phyloP scores from a whole-genome alignment of 2,329 filamentous ascomycete genomes.

The Cladobotryum mycophilum region DNA sequence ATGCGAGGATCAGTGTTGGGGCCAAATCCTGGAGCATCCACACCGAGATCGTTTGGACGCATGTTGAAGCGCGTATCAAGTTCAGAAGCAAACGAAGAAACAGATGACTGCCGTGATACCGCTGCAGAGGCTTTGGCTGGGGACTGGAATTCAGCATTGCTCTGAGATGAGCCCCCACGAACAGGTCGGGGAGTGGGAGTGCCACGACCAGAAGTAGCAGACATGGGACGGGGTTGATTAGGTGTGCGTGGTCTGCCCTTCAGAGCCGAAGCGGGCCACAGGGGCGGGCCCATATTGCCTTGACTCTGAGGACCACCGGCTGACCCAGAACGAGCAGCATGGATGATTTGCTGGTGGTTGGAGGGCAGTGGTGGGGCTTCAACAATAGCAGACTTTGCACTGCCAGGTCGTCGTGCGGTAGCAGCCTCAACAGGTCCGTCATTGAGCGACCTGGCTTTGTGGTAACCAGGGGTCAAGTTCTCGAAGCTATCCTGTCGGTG shows the following conservation, averaged over 20 bases:
- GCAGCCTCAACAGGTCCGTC: conserved; percentile 32
- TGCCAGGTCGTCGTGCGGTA: conserved; percentile 55
- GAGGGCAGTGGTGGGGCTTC: conserved; percentile 65
- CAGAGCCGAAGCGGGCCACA: conserved; percentile 69
- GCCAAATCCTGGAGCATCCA: conserved; percentile 54
- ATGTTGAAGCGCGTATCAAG: conserved; percentile 87
- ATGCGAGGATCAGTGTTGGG: conserved; percentile 85
- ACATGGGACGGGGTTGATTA: conserved; percentile 39
- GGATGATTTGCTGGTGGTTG: conserved; percentile 80
- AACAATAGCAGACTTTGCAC: conserved; percentile 43
- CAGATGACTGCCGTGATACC: conserved; percentile 59
- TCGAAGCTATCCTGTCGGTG: conserved; percentile 44
- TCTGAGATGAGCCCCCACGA: conserved; percentile 42
- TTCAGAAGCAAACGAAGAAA: conserved; percentile 94
- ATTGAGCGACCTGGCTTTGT: conserved; percentile 33
- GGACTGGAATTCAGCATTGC: conserved; percentile 42
- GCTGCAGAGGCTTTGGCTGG: conserved; percentile 32
- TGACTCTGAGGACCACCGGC: conserved; percentile 30
- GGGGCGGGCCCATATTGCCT: conserved; percentile 73
- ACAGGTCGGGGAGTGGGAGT: conserved; percentile 51
- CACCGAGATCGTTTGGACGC: conserved; percentile 47
- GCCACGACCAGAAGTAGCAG: conserved; percentile 44
- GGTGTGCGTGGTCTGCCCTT: conserved; percentile 56
- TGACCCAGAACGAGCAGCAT: conserved; percentile 62
- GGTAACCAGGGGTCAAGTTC: conserved; percentile 34